Evolutionary conservation across 331 rosid genomes (phyloP).

Genomic region (Stylosanthes scabra): DNA sequence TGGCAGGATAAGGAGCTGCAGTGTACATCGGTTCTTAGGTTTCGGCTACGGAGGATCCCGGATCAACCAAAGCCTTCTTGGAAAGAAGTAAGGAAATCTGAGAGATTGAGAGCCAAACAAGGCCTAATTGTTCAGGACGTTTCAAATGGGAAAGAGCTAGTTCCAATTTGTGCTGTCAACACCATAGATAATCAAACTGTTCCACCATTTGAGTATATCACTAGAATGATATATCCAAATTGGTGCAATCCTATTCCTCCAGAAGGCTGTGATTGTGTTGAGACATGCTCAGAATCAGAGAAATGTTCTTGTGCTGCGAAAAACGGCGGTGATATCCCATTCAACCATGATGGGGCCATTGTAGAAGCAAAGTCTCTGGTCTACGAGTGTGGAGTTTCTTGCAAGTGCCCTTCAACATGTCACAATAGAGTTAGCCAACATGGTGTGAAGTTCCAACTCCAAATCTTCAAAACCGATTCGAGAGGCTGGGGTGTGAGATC

Average conservation of each 20-base stretch:
- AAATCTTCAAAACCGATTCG: conserved; percentile 62
- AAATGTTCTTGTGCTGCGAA: conserved; percentile 59
- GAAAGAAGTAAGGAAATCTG: conserved; percentile 63
- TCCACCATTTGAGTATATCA: conserved; percentile 54
- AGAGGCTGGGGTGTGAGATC: conserved; percentile 91
- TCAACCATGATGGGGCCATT: conserved; percentile 61
- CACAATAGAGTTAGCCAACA: conserved; percentile 64
- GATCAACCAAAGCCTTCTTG: conserved; percentile 73
- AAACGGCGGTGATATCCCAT: conserved; percentile 74
- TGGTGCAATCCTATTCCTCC: conserved; percentile 58
- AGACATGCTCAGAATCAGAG: conserved; percentile 58
- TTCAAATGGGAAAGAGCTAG: conserved; percentile 64
- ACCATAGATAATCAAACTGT: conserved; percentile 60
- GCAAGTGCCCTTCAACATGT: conserved; percentile 68
- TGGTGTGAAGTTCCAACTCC: conserved; percentile 65
- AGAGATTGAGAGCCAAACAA: conserved; percentile 44
- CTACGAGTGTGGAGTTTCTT: conserved; percentile 71
- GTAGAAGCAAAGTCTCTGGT: conserved; percentile 68
- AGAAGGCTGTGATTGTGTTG: conserved; percentile 59
- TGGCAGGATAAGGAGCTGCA: conserved; percentile 71
- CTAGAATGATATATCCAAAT: conserved; percentile 61
- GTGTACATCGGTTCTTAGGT: conserved; percentile 61
- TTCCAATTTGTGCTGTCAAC: conserved; percentile 62
- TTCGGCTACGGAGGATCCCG: conserved; percentile 60
- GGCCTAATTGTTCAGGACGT: conserved; percentile 61